Percentiles rank a stretch among this genome's conserved stretches.
phyloP scores from a whole-genome alignment of 2,329 filamentous ascomycete species.

The Aspergillus ibericus region DNA sequence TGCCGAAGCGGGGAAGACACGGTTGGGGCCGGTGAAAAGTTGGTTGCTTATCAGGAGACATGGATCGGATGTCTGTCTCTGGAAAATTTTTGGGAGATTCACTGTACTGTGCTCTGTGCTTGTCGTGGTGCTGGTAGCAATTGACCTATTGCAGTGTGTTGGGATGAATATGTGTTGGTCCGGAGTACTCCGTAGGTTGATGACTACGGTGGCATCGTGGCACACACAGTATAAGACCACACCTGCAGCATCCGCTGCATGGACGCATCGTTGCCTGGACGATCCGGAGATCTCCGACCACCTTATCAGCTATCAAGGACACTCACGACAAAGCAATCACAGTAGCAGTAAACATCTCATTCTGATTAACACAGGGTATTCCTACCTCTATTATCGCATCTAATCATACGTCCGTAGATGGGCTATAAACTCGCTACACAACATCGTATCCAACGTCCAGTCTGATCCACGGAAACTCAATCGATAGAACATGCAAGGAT shows the following conservation, averaged over 20 bases:
- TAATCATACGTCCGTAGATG: neutral
- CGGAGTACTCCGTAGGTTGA: no score
- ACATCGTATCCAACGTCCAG: slow-evolving; percentile 7
- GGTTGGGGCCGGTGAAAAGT: neutral
- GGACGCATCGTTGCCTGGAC: neutral
- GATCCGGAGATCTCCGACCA: neutral
- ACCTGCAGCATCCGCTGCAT: neutral
- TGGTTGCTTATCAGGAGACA: no score
- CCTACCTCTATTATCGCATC: neutral
- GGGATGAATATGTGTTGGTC: no score
- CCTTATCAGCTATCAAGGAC: neutral
- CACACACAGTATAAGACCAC: neutral
- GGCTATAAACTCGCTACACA: slow-evolving; percentile 2
- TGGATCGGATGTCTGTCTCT: no score
- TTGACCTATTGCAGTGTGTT: no score
- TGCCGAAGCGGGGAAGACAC: neutral
- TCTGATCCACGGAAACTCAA: slow-evolving; percentile 1
- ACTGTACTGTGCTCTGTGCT: no score
- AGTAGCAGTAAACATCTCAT: neutral
- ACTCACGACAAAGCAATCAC: no score
- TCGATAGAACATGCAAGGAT: slow-evolving; percentile 1
- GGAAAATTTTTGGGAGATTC: no score
- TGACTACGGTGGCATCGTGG: neutral
- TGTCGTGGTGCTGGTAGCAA: no score
- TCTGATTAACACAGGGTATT: neutral